These are phyloP conservation scores for Beta macrorhiza DNA, from an alignment of 179 eudicot species.

Conservation along the genomic window DNA sequence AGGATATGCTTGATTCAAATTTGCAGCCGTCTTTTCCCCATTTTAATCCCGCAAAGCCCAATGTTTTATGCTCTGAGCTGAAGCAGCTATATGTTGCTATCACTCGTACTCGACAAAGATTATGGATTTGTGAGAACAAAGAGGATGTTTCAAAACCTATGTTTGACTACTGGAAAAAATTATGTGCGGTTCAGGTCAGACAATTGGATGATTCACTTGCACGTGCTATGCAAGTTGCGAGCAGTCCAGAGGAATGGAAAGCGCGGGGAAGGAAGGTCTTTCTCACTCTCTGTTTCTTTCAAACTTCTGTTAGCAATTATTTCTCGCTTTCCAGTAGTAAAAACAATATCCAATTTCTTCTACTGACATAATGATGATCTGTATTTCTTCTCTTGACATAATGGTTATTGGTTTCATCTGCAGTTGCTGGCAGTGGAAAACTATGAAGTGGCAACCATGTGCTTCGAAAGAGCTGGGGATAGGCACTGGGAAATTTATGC, in stretches of 20 bases:
- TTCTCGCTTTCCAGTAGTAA: neutral
- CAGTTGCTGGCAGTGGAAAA: slow-evolving; percentile 62
- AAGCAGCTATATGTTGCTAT: slow-evolving; percentile 80
- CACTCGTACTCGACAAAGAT: slow-evolving; percentile 78
- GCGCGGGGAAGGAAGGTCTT: slow-evolving; percentile 60
- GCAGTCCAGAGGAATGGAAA: slow-evolving; percentile 75
- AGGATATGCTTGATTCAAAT: slow-evolving; percentile 37
- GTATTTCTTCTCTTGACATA: neutral
- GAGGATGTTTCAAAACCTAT: slow-evolving; percentile 64
- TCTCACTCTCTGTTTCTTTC: neutral
- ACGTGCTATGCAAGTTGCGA: slow-evolving; percentile 66
- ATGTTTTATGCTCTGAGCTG: slow-evolving; percentile 65
- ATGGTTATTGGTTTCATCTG: slow-evolving; percentile 5
- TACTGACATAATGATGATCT: neutral
- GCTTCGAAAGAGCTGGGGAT: slow-evolving; percentile 77
- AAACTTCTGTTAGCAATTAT: neutral
- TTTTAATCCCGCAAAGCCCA: slow-evolving; percentile 47
- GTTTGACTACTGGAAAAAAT: slow-evolving; percentile 75
- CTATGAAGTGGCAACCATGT: slow-evolving; percentile 66
- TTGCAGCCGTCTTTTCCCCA: slow-evolving; percentile 39
- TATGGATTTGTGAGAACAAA: slow-evolving; percentile 71
- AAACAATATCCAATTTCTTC: neutral
- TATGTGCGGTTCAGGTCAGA: slow-evolving; percentile 55
- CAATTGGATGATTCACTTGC: slow-evolving; percentile 69
- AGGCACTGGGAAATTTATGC: slow-evolving; percentile 50